Conservation (phyloP, 2,329 filamentous ascomycete species). For the Aspergillus sp. region DNA sequence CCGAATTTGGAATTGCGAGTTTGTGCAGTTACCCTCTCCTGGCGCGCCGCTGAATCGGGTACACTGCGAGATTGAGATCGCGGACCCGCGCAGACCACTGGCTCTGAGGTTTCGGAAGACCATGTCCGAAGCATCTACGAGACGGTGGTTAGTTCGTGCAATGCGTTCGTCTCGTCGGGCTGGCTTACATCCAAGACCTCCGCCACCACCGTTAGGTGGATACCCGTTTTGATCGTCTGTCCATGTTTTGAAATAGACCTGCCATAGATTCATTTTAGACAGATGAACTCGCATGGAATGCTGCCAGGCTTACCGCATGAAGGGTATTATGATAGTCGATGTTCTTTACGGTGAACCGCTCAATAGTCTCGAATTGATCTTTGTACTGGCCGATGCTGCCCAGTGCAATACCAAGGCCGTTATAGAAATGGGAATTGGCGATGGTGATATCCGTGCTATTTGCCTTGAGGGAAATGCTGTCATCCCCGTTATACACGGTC, state of each 20-base stretch:
- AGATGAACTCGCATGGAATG: not conserved
- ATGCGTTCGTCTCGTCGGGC: not conserved
- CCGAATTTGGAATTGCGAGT: slow-evolving; percentile 39
- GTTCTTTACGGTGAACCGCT: slow-evolving; percentile 49
- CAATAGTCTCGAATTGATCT: slow-evolving; percentile 47
- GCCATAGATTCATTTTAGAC: not conserved
- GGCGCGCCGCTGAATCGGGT: slow-evolving; percentile 34
- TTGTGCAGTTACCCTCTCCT: slow-evolving; percentile 37
- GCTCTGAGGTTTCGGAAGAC: slow-evolving; percentile 34
- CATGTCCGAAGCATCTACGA: slow-evolving; percentile 33
- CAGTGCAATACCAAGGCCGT: slow-evolving; percentile 54
- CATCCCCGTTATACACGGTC: slow-evolving; percentile 53
- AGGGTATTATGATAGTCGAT: slow-evolving; percentile 47
- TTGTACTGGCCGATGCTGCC: slow-evolving; percentile 58
- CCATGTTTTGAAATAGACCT: slow-evolving; percentile 59
- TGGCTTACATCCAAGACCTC: slow-evolving; percentile 52
- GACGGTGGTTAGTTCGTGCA: not conserved
- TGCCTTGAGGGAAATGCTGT: slow-evolving; percentile 53
- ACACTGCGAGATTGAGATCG: slow-evolving; percentile 40
- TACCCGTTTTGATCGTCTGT: slow-evolving; percentile 50
- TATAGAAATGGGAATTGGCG: slow-evolving; percentile 48
- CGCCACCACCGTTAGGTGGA: slow-evolving; percentile 59
- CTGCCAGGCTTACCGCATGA: slow-evolving; percentile 35
- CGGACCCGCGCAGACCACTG: slow-evolving; percentile 25
- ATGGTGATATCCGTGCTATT: slow-evolving; percentile 57